Evolutionary conservation across 352 stramenopile genomes (phyloP), one percentile per base, ranked within the genome.

Genomic region (Globisporangium yorkense): DNA sequence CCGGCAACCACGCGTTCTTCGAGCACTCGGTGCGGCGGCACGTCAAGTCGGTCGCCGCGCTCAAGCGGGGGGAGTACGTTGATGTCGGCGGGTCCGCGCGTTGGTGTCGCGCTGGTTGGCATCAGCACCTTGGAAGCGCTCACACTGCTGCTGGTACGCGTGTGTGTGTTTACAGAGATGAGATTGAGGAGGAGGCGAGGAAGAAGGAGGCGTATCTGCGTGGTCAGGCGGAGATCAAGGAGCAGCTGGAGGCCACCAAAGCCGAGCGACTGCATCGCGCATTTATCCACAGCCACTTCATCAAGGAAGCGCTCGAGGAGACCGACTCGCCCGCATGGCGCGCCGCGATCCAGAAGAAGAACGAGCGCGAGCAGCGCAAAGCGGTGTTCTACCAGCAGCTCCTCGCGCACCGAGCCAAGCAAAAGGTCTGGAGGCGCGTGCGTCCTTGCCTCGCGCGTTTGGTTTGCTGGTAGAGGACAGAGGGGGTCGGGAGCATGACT

Each of bases 221-320:
- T 8, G 54, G 57, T 18, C 70, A 84, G 51, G 56, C 57, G 3
- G 65, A 70, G 10, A 57, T 82, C 31, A 67, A 57, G 45, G 68
- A 77, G 21, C 27, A 74, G 15, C 63, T 93, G 3, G 75, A 86
- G 51, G 47, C 57, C 27, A 88, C 75, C 2, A 88, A 87, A 43
- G 79, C 80, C 9, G 80, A 91, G 63, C 75, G 84, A 51, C 59
- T 90, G 13, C 84, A 89, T 63, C 67, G 66, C 8, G 77, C 77
- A 5, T 88, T 83, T 49, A 72, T 89, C 37, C 75, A 89, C 54
- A 88, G 74, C 41, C 69, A 80, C 40, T 91, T 79, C 40, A 89
- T 89, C 59, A 88, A 89, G 51, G 78, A 80, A 50, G 75, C 74
- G 9, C 60, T 91, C 0, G 74, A 89, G 35, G 80, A 91, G 59